A percentile compares a stretch with the other conserved stretches of the same genome.
These are phyloP conservation scores for Apiotrichum brassicae DNA, from an alignment of 1,284 basidiomycete species.

Conservation along the genomic window DNA sequence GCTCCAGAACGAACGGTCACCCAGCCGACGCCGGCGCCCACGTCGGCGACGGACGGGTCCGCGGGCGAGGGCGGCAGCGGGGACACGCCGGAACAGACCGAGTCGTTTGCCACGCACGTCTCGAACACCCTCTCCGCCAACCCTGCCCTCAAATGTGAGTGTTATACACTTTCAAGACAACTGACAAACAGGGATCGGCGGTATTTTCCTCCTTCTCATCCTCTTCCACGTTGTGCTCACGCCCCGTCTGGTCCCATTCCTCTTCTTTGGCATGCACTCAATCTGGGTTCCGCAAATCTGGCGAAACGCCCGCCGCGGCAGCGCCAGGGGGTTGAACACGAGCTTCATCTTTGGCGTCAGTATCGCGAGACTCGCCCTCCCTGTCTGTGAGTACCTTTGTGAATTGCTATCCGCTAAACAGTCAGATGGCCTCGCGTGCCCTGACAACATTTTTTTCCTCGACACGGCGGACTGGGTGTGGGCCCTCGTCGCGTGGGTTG, in stretches of 20 bases:
- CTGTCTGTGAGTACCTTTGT: constrained; percentile 57
- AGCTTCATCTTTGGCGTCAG: constrained; percentile 75
- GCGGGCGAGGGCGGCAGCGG: no score
- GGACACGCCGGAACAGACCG: neutral
- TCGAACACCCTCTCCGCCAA: neutral
- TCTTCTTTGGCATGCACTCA: constrained; percentile 66
- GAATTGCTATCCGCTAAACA: constrained; percentile 45
- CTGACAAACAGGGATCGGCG: constrained; percentile 3
- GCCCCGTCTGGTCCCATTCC: constrained; percentile 62
- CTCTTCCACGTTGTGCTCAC: constrained; percentile 66
- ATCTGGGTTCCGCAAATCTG: constrained; percentile 79
- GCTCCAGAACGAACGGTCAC: constrained; percentile 58
- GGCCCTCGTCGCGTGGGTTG: constrained; percentile 57
- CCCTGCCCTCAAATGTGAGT: constrained; percentile 7
- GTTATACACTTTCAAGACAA: no score
- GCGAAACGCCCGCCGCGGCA: constrained; percentile 63
- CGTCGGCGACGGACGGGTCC: neutral
- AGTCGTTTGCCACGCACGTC: neutral
- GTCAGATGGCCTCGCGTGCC: constrained; percentile 75
- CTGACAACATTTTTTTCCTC: constrained; percentile 75
- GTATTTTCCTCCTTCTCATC: constrained; percentile 56
- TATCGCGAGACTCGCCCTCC: constrained; percentile 61
- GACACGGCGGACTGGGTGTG: constrained; percentile 62
- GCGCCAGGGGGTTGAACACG: constrained; percentile 60
- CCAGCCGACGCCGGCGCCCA: neutral